Evolutionary conservation across 148 eudicot genomes (phyloP).

Genomic region (Drosera capensis): DNA sequence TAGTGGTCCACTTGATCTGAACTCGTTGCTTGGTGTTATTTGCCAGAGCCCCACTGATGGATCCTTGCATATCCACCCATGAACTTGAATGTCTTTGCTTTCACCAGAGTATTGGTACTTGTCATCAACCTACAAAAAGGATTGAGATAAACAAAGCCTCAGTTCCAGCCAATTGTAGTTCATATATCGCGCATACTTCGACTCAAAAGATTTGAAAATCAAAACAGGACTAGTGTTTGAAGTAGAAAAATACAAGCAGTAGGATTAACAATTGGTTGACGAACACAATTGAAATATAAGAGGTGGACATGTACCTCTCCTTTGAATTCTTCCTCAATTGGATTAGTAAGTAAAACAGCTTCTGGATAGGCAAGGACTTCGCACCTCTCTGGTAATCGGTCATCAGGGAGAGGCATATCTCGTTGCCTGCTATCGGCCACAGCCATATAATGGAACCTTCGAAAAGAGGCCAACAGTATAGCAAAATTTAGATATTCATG

Average conservation of each 20-base stretch:
- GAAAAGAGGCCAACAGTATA: not conserved
- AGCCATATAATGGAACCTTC: conserved; percentile 77
- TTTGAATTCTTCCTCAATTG: conserved; percentile 61
- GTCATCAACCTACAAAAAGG: conserved; percentile 57
- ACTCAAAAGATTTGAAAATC: no score
- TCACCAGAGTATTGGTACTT: conserved; percentile 66
- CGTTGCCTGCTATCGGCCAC: conserved; percentile 72
- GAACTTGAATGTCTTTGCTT: conserved; percentile 64
- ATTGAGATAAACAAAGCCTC: not conserved
- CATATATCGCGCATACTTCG: no score
- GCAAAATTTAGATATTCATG: not conserved
- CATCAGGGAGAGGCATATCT: conserved; percentile 60
- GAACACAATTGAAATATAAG: no score
- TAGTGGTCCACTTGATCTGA: conserved; percentile 66
- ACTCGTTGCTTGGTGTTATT: conserved; percentile 70
- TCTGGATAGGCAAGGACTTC: conserved; percentile 65
- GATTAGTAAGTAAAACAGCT: conserved; percentile 63
- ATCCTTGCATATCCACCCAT: conserved; percentile 71
- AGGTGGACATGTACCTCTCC: conserved; percentile 41
- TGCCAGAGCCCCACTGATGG: conserved; percentile 89
- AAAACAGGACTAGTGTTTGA: no score
- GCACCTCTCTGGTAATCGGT: conserved; percentile 44
- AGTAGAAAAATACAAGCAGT: no score
- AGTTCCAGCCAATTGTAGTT: no score
- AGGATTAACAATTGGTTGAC: no score